These are phyloP conservation scores for Exidia glandulosa DNA, from an alignment of 768 basidiomycete genomes.

Conservation along the genomic window DNA sequence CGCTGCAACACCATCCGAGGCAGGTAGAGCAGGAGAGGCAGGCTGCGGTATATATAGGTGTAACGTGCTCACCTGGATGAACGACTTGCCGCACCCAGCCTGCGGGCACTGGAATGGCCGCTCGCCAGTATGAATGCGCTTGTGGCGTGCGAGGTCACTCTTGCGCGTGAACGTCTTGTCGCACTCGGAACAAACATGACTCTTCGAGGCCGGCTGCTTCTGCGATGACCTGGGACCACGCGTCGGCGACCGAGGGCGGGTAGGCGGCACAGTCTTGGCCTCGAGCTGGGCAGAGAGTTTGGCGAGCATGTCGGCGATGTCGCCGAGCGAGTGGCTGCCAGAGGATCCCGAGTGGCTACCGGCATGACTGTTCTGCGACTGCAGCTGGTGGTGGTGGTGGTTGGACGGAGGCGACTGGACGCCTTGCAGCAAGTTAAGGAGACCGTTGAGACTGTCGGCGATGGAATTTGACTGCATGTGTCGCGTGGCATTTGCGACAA, in stretches of 20 bases:
- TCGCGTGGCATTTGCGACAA: slow-evolving; percentile 7
- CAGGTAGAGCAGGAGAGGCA: background rate
- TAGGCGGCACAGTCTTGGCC: slow-evolving; percentile 25
- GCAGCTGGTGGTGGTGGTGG: background rate
- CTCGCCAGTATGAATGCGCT: slow-evolving; percentile 85
- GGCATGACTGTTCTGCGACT: slow-evolving; percentile 18
- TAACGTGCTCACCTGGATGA: slow-evolving; percentile 67
- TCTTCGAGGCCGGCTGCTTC: slow-evolving; percentile 31
- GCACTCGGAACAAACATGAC: slow-evolving; percentile 65
- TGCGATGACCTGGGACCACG: slow-evolving; percentile 10
- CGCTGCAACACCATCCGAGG: background rate
- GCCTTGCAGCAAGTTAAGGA: slow-evolving; percentile 73
- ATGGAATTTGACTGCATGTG: slow-evolving; percentile 13
- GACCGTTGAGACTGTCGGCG: slow-evolving; percentile 39
- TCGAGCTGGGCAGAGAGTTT: slow-evolving; percentile 65
- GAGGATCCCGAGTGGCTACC: slow-evolving; percentile 15
- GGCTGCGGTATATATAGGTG: background rate
- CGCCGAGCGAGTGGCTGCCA: slow-evolving; percentile 32
- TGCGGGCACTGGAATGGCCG: slow-evolving; percentile 70
- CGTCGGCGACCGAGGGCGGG: slow-evolving; percentile 3
- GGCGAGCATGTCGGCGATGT: slow-evolving; percentile 66
- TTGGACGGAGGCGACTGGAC: slow-evolving; percentile 34
- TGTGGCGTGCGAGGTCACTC: slow-evolving; percentile 77
- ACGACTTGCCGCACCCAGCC: slow-evolving; percentile 73
- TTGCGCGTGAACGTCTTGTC: slow-evolving; percentile 72